Conservation (phyloP, 2,329 filamentous ascomycete species). For the Fusarium penzigii region DNA sequence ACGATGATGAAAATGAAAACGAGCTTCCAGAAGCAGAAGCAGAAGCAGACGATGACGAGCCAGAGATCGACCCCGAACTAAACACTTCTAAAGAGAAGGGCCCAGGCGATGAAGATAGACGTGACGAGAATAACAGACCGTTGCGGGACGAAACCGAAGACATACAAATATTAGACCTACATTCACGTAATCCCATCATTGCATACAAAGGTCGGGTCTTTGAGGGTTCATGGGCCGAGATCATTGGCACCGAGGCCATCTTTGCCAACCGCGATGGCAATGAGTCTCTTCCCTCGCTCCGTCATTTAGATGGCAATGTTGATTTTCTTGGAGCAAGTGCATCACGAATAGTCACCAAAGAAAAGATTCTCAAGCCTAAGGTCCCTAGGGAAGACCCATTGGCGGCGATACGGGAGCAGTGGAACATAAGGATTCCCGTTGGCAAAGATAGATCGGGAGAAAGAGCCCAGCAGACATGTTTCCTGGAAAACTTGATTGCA, state of each 20-base stretch:
- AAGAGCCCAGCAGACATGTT: slow-evolving; percentile 52
- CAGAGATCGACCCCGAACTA: slow-evolving; percentile 27
- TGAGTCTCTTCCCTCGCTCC: slow-evolving; percentile 49
- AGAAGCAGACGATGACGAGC: slow-evolving; percentile 35
- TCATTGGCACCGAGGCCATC: slow-evolving; percentile 81
- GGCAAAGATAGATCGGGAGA: slow-evolving; percentile 50
- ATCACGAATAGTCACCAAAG: slow-evolving; percentile 68
- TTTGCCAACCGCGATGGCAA: slow-evolving; percentile 59
- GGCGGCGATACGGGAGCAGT: slow-evolving; percentile 42
- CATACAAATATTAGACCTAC: slow-evolving; percentile 82
- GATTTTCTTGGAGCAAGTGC: slow-evolving; percentile 73
- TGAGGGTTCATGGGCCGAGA: slow-evolving; percentile 77
- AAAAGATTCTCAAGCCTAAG: slow-evolving; percentile 58
- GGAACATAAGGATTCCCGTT: slow-evolving; percentile 46
- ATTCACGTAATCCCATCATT: slow-evolving; percentile 74
- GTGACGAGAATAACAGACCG: slow-evolving; percentile 17
- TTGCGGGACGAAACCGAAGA: slow-evolving; percentile 29
- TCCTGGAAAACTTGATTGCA: slow-evolving; percentile 66
- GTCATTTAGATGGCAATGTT: slow-evolving; percentile 57
- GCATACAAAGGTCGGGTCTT: slow-evolving; percentile 79
- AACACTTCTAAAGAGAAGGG: slow-evolving; percentile 21
- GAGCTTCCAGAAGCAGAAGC: slow-evolving; percentile 33
- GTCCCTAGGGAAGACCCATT: slow-evolving; percentile 36
- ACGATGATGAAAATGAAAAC: slow-evolving; percentile 35
- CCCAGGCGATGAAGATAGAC: slow-evolving; percentile 10